Base-by-base conservation (phyloP, 1,284 basidiomycete genomes). In the Cutaneotrichosporon dermatis region DNA sequence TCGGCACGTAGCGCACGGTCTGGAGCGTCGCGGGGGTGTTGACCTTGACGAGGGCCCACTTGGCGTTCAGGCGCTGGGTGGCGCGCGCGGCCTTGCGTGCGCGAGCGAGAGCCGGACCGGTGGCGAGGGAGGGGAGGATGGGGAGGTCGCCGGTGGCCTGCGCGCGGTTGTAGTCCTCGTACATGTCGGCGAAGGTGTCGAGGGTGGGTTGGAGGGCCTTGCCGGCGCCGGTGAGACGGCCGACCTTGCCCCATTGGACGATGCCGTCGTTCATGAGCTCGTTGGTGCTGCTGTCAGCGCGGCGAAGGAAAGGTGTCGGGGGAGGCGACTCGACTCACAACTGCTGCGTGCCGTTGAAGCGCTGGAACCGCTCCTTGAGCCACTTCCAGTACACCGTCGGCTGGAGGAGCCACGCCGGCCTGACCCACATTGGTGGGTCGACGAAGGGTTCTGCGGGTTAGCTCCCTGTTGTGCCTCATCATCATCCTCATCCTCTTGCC, bases 401-500 rank as follows among this genome's bases (percentile, higher is more conserved):
- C 53, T 51, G 49, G 40, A 44, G 16, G 13, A 54, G 4, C 58
- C 58, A 59, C 4, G 3, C 2, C 15, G 10, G 25, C 35, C 40
- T n/a, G 48, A 55, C 6, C n/a, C 36, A 12, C 34, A 34, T 51
- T 51, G 50, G 50, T 9, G 60, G 61, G 36, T 62, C 61, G 40
- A 59, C 54, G 7, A 54, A 39, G 36, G 61, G 54, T 41, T 62
- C 61, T 62, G 57, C 4, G 4, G 2, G 54, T 59, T 9, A 59
- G 58, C 54, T 8, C 9, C 3, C 25, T 25, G 25, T 40, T 25
- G 25, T 25, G 25, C 25, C 25, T 25, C 25, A 25, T 25, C 2
- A 25, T 25, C 25, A 25, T 25, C 25, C 25, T 25, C 25, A 25
- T 25, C 25, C 25, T 25, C 25, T 25, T 25, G 25, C 25, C 25